phyloP scores from a whole-genome alignment of 768 basidiomycete species.

The Suillus subalutaceus region DNA sequence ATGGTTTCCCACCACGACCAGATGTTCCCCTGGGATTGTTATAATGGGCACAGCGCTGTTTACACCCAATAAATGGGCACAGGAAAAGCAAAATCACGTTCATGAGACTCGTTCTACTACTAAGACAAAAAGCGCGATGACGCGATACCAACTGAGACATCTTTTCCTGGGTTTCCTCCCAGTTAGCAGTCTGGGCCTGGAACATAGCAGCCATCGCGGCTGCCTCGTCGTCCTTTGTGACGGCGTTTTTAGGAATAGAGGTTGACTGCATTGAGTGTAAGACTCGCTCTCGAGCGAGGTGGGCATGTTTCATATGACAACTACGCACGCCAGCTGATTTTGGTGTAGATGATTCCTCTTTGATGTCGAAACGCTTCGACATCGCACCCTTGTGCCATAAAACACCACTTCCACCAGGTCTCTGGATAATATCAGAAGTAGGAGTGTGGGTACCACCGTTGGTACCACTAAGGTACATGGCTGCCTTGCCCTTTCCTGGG shows the following conservation, averaged over 20 bases:
- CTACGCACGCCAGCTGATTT: slow-evolving; percentile 35
- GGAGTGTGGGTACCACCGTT: slow-evolving; percentile 42
- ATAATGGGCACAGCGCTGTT: slow-evolving; percentile 72
- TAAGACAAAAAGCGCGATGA: slow-evolving; percentile 53
- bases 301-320: slow-evolving; percentile 27
- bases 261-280: slow-evolving; percentile 39
- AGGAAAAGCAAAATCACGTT: slow-evolving; percentile 51
- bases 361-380: slow-evolving; percentile 89
- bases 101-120: slow-evolving; percentile 80
- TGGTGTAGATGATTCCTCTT: slow-evolving; percentile 55
- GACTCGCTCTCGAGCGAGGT: slow-evolving; percentile 28
- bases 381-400: slow-evolving; percentile 74
- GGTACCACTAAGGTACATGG: slow-evolving; percentile 68
- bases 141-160: slow-evolving; percentile 96
- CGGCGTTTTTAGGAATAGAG: slow-evolving; percentile 42
- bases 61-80: slow-evolving; percentile 26
- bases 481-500: slow-evolving; percentile 82
- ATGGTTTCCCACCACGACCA: slow-evolving; percentile 59
- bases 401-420: slow-evolving; percentile 39
- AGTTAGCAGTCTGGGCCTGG: slow-evolving; percentile 89
- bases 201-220: slow-evolving; percentile 99
- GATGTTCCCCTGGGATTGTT: slow-evolving; percentile 66
- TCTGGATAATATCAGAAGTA: slow-evolving; percentile 49
- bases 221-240: slow-evolving; percentile 78
- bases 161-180: slow-evolving; percentile 99